phyloP scores from a whole-genome alignment of 2,329 filamentous ascomycete genomes.

The Epichloe coenophiala region DNA sequence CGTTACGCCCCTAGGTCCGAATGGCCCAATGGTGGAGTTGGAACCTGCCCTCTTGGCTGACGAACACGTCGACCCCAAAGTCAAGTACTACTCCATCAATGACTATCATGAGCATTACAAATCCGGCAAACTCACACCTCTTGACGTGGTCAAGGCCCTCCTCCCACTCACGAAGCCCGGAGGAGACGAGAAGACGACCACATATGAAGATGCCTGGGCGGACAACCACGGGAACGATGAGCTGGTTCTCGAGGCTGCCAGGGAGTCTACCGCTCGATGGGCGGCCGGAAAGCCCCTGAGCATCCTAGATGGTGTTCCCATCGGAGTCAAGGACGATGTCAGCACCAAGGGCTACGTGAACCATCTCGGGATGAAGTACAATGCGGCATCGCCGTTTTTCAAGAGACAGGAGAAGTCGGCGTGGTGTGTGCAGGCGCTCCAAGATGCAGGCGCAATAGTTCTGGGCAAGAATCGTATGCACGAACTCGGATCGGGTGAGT shows the following conservation, averaged over 20 bases:
- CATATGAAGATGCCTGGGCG: slow-evolving; percentile 63
- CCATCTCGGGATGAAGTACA: slow-evolving; percentile 49
- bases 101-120: slow-evolving; percentile 70
- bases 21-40: slow-evolving; percentile 25
- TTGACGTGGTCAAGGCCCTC: slow-evolving; percentile 56
- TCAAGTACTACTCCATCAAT: slow-evolving; percentile 52
- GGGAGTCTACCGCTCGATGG: slow-evolving; percentile 61
- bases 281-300: slow-evolving; percentile 50
- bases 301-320: slow-evolving; percentile 67
- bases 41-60: slow-evolving; percentile 26
- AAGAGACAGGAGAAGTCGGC: slow-evolving; percentile 39
- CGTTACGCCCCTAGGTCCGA: slow-evolving; percentile 36
- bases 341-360: slow-evolving; percentile 57
- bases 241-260: slow-evolving; percentile 51
- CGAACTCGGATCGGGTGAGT: slow-evolving; percentile 56
- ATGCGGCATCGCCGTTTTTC: slow-evolving; percentile 39
- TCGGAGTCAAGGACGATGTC: slow-evolving; percentile 74
- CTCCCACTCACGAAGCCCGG: slow-evolving; percentile 57
- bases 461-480: slow-evolving; percentile 71
- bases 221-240: slow-evolving; percentile 44
- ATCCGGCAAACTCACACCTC: slow-evolving; percentile 55
- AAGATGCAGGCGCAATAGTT: slow-evolving; percentile 61
- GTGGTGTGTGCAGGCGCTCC: slow-evolving; percentile 59
- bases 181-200: slow-evolving; percentile 34
- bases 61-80: slow-evolving; percentile 26